phyloP scores from a whole-genome alignment of 192 early-diverging fungal species.

The Coemansia sp. region DNA sequence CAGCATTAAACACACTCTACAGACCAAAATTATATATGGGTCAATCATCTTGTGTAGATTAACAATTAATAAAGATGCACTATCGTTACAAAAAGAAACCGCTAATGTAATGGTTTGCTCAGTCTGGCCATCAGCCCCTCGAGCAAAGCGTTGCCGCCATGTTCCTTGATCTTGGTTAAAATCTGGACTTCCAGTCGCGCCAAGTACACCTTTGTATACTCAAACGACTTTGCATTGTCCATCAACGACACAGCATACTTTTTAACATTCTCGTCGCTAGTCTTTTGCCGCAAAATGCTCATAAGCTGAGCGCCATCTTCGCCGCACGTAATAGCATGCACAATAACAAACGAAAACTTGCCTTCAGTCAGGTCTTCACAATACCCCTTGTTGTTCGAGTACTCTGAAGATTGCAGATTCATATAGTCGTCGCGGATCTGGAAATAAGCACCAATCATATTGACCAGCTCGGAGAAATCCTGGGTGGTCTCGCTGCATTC shows the following conservation, averaged over 20 bases:
- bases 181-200: conserved; percentile 63
- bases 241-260: conserved; percentile 81
- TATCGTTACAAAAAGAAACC: not conserved
- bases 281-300: conserved; percentile 88
- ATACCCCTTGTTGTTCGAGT: conserved; percentile 93
- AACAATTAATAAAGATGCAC: not conserved
- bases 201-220: conserved; percentile 72
- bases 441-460: conserved; percentile 90
- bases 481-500: conserved; percentile 54
- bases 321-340: conserved; percentile 71
- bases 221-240: conserved; percentile 75
- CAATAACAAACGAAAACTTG: conserved; percentile 96
- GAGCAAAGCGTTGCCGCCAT: conserved; percentile 79
- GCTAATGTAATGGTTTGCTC: conserved; percentile 27
- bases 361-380: conserved; percentile 99
- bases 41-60: too few species aligned
- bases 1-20: too few species aligned
- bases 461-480: conserved; percentile 79
- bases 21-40: too few species aligned
- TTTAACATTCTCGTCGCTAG: conserved; percentile 80
- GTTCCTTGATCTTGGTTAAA: conserved; percentile 60
- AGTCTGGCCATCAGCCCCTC: conserved; percentile 54
- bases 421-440: conserved; percentile 98
- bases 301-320: conserved; percentile 65
- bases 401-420: conserved; percentile 86